phyloP scores from a whole-genome alignment of 129 eudicot species.

The Helianthus tuberosus region DNA sequence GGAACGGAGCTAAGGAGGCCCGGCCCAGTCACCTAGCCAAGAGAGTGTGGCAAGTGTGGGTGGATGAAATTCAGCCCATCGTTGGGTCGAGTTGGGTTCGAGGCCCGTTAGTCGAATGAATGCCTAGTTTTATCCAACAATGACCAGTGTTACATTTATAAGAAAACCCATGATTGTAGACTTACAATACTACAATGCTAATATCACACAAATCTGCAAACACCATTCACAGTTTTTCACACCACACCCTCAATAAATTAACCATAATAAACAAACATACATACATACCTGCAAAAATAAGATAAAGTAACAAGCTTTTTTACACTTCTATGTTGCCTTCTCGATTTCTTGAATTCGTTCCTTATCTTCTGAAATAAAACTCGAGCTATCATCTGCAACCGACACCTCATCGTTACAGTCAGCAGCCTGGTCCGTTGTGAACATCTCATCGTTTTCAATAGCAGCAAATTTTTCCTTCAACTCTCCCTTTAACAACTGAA shows the following conservation, averaged over 20 bases:
- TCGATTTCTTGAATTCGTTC: conserved; percentile 1
- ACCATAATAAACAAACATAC: background rate
- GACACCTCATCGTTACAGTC: conserved; percentile 38
- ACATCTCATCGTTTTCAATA: conserved; percentile 70
- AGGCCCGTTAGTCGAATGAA: conserved; percentile 40
- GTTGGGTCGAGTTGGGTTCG: conserved; percentile 47
- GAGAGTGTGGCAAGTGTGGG: too few species aligned
- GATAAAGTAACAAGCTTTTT: background rate
- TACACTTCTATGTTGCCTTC: conserved; percentile 16
- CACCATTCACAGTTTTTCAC: conserved; percentile 7
- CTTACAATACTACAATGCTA: background rate
- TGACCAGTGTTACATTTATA: background rate
- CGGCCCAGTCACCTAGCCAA: too few species aligned
- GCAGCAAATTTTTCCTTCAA: conserved; percentile 56
- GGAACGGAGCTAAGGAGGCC: too few species aligned
- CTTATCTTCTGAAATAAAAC: background rate
- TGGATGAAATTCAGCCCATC: conserved; percentile 30
- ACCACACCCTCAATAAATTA: conserved; percentile 17
- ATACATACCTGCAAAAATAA: conserved; percentile 4
- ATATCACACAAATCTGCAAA: conserved; percentile 12
- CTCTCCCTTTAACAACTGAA: conserved; percentile 56
- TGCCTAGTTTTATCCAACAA: background rate
- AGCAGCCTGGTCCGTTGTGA: conserved; percentile 28
- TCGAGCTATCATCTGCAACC: conserved; percentile 32
- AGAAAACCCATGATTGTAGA: background rate